Base-by-base conservation (phyloP, 257 asterid genomes). In the Capsicum rhomboideum region DNA sequence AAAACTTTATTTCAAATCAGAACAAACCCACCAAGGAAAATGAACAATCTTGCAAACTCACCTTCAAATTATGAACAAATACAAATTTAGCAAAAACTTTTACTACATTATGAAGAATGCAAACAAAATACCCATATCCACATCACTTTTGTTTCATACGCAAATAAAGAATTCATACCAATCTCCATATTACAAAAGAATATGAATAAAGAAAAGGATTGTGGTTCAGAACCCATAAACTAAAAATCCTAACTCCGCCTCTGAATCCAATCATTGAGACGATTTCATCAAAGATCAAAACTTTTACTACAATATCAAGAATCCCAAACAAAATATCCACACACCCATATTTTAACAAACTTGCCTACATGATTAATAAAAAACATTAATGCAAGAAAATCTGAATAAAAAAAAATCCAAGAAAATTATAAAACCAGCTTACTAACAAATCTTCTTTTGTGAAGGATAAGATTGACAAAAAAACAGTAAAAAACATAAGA, bases 381-480 rank as follows among this genome's bases (percentile, higher is more conserved):
- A 83, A 40, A 42, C 58, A 67, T 31, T n/a, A n/a, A n/a, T n/a
- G n/a, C n/a, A 31, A 31, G 14, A 67, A 34, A 79, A 44, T 82
- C n/a, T 14, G 56, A 83, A 83, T 26, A 59, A 46, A 37, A 77
- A 17, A 3, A 29, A 86, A 64, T 29, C 28, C 42, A 31, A 82
- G 64, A 72, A 42, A 64, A 52, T 4, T 8, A 34, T 3, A n/a
- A 67, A 10, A 55, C 52, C 56, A 87, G 90, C 82, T 88, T 89
- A 93, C 97, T 94, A 90, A 91, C 89, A 90, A 91, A 88, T 85
- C 83, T 58, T 58, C 84, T 58, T 58, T 75, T 50, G 44, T 18
- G 87, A 67, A 87, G 58, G 14, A 44, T 31, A 69, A 40, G 78
- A 56, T 40, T 85, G 17, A 66, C 82, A 85, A 86, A n/a, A n/a